A percentile compares a stretch with the other conserved stretches of the same genome.
Evolutionary conservation across 2,329 filamentous ascomycete species (phyloP).

Genomic region (Alternaria sp.): DNA sequence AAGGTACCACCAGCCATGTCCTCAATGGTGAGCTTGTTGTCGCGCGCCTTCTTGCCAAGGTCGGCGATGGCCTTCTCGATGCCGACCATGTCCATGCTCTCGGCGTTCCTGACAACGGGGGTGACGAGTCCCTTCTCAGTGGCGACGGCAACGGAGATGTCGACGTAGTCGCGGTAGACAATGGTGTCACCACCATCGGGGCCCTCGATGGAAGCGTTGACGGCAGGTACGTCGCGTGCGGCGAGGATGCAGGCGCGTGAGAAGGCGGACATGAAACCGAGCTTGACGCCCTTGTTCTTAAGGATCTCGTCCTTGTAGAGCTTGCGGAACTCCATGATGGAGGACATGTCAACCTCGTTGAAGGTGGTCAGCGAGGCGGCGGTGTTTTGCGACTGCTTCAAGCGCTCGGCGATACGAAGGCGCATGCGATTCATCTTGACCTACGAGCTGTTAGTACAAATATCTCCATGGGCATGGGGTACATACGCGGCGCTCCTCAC

Average conservation of each 20-base stretch:
- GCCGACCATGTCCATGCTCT: constrained; percentile 83
- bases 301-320: constrained; percentile 96
- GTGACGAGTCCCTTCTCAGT: constrained; percentile 98
- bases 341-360: constrained; percentile 99
- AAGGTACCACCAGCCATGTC: constrained; percentile 99
- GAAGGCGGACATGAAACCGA: constrained; percentile 99
- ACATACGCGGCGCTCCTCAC: constrained; percentile 87
- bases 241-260: constrained; percentile 88
- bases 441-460: constrained; percentile 56
- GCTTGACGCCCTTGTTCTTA: constrained; percentile 96
- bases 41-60: constrained; percentile 95
- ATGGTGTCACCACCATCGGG: constrained; percentile 96
- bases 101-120: constrained; percentile 92
- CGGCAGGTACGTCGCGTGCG: constrained; percentile 92
- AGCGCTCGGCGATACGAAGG: constrained; percentile 92
- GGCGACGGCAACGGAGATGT: constrained; percentile 95
- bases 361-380: constrained; percentile 97
- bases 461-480: constrained; percentile 15
- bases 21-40: constrained; percentile 96
- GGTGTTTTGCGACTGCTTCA: constrained; percentile 99
- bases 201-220: constrained; percentile 97
- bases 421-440: constrained; percentile 99
- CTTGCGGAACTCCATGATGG: constrained; percentile 95
- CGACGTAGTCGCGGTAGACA: constrained; percentile 97
- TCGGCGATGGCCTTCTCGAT: constrained; percentile 94